Evolutionary conservation across 169 alveolate genomes (phyloP).

Genomic region (Neospora caninum): DNA sequence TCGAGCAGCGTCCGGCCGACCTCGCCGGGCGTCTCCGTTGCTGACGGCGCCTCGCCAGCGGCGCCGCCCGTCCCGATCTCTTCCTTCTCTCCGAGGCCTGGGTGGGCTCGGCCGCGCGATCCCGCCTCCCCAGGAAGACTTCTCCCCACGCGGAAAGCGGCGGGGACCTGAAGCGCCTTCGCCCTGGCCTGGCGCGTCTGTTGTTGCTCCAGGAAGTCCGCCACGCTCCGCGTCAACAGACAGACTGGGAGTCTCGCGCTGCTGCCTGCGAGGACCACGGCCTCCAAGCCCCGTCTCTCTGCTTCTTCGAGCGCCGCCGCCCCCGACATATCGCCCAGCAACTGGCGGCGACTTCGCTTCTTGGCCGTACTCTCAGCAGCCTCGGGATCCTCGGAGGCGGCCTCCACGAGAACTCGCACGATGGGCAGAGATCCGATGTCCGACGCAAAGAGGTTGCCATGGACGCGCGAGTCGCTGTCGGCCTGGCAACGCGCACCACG

Average conservation of each 20-base stretch:
- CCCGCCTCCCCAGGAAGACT: background rate
- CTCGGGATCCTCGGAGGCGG: background rate
- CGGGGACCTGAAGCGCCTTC: background rate
- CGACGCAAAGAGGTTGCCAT: background rate
- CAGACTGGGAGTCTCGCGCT: background rate
- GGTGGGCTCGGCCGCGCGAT: background rate
- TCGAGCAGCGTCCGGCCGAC: too few species aligned
- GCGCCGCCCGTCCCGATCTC: background rate
- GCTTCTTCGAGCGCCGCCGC: background rate
- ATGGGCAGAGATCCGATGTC: constrained; percentile 2
- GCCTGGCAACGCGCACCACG: background rate
- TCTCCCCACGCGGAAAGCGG: background rate
- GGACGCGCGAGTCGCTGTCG: background rate
- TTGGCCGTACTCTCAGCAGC: background rate
- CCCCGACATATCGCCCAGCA: constrained; percentile 14
- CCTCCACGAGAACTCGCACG: constrained; percentile 19
- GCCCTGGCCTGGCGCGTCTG: constrained; percentile 15
- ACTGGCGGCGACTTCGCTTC: background rate
- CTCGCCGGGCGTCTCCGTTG: background rate
- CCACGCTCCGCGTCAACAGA: background rate
- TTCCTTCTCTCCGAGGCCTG: too few species aligned
- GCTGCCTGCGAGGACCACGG: constrained; percentile 33
- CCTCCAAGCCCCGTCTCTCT: constrained; percentile 13
- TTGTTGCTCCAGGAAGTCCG: background rate
- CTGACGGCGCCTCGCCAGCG: background rate